Evolutionary conservation across 2,329 filamentous ascomycete genomes (phyloP), one percentile per base, ranked within the genome.

Genomic region (Blumeria graminis): DNA sequence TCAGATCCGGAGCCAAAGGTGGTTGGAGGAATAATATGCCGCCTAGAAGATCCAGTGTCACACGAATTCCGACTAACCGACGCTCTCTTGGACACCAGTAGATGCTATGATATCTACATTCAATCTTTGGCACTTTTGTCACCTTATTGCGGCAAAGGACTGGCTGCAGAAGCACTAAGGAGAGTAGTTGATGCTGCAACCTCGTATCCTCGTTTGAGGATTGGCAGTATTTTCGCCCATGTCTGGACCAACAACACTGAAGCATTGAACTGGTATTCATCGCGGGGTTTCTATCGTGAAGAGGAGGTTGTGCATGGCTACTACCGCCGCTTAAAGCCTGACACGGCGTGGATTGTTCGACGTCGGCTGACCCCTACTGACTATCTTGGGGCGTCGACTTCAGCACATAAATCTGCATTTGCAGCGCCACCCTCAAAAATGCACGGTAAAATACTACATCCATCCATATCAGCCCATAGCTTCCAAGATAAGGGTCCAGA

Each of bases 161-260:
- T 83, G 11, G 76, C 76, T 11, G 70, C 71, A n/a, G 73, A 75
- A 28, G 72, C 78, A 0, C 68, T 84, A 14, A 72, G 64, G 7
- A 59, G 61, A 14, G 60, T 67, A 4, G 63, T 67, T 14, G 53
- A 66, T 63, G 11, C 58, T 22, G 62, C 67, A 67, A 10, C 68
- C 68, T 28, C 14, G 28, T 3, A 67, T 60, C 14, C 65, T 71
- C 59, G 60, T 5, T 14, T 63, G 3, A 60, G 55, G 63, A 71
- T 66, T 55, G 63, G 63, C 52, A 70, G 70, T 46, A 69, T 81
- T 14, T 82, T 78, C 60, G 80, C 80, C 4, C 80, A 84, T 65
- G 80, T 83, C 14, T 84, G 80, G 80, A 80, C 79, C 10, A 73
- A 78, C 58, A 82, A 82, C 64, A 72, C 74, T 1, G 79, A 82